Evolutionary conservation across 2,329 filamentous ascomycete genomes (phyloP).

Genomic region (Coleophoma crateriformis): DNA sequence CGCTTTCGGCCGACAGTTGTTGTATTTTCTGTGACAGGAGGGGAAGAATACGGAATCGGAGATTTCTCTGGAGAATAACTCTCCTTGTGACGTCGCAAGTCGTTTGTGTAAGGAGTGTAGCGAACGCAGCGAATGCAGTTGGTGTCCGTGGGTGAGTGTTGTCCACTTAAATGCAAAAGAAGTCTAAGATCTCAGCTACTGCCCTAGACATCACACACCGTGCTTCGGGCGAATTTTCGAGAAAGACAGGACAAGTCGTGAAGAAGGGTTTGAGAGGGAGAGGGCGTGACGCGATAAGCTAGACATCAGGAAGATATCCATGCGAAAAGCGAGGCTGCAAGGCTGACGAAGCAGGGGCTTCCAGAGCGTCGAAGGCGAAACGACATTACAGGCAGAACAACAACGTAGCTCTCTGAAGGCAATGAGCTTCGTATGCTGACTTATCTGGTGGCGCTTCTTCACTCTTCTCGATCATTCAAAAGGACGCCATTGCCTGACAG

Average conservation of each 20-base stretch:
- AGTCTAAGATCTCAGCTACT: too few species aligned
- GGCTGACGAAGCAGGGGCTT: too few species aligned
- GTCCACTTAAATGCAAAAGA: too few species aligned
- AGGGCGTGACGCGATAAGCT: too few species aligned
- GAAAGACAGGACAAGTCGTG: too few species aligned
- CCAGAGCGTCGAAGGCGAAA: not conserved
- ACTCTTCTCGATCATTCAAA: not conserved
- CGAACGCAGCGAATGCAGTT: not conserved
- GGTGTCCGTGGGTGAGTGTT: too few species aligned
- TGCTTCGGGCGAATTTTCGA: too few species aligned
- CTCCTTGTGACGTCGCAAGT: conserved; percentile 9
- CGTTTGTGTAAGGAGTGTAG: not conserved
- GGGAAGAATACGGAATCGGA: not conserved
- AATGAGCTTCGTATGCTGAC: not conserved
- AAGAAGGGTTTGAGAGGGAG: too few species aligned
- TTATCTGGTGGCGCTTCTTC: not conserved
- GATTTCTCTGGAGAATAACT: not conserved
- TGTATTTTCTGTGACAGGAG: not conserved
- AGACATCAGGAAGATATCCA: too few species aligned
- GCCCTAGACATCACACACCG: too few species aligned
- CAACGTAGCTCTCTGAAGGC: not conserved
- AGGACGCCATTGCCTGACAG: not conserved
- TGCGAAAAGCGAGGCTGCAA: too few species aligned
- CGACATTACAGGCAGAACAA: conserved; percentile 1
- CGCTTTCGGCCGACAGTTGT: too few species aligned